A percentile compares a stretch with the other conserved stretches of the same genome.
phyloP scores from a whole-genome alignment of 2,329 filamentous ascomycete species.

The Trichoderma koningii region DNA sequence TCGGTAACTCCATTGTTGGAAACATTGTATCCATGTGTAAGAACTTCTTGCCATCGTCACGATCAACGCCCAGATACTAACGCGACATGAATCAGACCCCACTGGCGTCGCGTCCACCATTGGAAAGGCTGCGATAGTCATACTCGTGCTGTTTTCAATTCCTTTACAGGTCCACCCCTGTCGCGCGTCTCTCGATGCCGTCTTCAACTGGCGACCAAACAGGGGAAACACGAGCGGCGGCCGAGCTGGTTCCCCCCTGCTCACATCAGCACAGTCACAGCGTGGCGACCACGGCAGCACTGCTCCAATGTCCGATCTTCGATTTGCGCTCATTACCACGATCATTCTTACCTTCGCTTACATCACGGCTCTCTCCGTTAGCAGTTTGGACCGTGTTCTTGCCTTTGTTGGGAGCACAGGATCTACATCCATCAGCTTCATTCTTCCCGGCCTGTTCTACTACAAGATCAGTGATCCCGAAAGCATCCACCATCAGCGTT shows the following conservation, averaged over 20 bases:
- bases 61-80: conserved; percentile 30
- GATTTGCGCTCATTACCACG: conserved; percentile 89
- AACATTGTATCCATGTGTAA: conserved; percentile 94
- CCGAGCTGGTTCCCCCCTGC: conserved; percentile 48
- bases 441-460: conserved; percentile 93
- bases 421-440: conserved; percentile 94
- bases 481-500: conserved; percentile 78
- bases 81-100: conserved; percentile 36
- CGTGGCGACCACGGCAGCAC: conserved; percentile 56
- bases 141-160: conserved; percentile 95
- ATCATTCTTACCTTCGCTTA: conserved; percentile 83
- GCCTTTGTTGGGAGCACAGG: conserved; percentile 96
- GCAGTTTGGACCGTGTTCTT: conserved; percentile 83
- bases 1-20: conserved; percentile 83
- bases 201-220: conserved; percentile 85
- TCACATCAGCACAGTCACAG: conserved; percentile 41
- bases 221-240: conserved; percentile 42
- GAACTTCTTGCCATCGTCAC: conserved; percentile 33
- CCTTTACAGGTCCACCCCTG: conserved; percentile 95
- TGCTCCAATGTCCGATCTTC: conserved; percentile 76
- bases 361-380: conserved; percentile 85
- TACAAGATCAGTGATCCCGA: conserved; percentile 96
- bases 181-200: conserved; percentile 89
- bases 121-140: conserved; percentile 90
- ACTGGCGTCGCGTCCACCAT: conserved; percentile 76